phyloP scores from a whole-genome alignment of 768 basidiomycete species.

The Lactifluus volemus region DNA sequence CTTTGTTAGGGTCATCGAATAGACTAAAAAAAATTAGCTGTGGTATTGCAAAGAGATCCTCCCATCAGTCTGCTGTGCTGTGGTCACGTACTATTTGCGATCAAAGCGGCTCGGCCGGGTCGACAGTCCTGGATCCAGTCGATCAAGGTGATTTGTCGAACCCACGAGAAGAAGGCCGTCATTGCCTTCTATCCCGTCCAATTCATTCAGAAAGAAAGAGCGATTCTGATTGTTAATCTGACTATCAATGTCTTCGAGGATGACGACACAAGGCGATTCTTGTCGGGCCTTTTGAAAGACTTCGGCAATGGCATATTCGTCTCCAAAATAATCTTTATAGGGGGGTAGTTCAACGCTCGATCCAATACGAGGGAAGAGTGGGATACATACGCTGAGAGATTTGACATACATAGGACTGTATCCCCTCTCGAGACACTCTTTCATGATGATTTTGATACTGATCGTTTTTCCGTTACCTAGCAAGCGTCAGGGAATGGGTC shows the following conservation, averaged over 20 bases:
- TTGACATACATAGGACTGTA: constrained; percentile 74
- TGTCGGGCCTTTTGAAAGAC: constrained; percentile 71
- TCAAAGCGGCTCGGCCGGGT: constrained; percentile 79
- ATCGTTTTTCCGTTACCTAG: constrained; percentile 80
- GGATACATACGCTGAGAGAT: constrained; percentile 52
- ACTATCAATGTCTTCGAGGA: constrained; percentile 66
- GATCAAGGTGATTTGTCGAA: constrained; percentile 79
- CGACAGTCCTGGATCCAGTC: constrained; percentile 68
- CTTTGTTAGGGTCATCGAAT: constrained; percentile 61
- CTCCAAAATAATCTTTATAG: constrained; percentile 41
- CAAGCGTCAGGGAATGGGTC: not conserved
- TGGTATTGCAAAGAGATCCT: not conserved
- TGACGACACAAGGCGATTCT: constrained; percentile 54
- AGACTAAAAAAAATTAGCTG: constrained; percentile 32
- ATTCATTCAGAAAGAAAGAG: constrained; percentile 83
- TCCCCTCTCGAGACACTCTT: constrained; percentile 39
- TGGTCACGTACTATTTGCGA: constrained; percentile 62
- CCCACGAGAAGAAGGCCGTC: constrained; percentile 72
- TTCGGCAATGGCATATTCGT: constrained; percentile 55
- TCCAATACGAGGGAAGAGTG: not conserved
- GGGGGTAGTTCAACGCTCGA: not conserved
- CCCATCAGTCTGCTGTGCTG: not conserved
- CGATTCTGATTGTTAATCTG: constrained; percentile 71
- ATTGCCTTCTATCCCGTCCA: constrained; percentile 74
- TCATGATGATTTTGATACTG: constrained; percentile 69